A percentile compares a stretch with the other conserved stretches of the same genome.
These are phyloP conservation scores for Bassia scoparia DNA, from an alignment of 148 eudicot genomes.

Conservation along the genomic window DNA sequence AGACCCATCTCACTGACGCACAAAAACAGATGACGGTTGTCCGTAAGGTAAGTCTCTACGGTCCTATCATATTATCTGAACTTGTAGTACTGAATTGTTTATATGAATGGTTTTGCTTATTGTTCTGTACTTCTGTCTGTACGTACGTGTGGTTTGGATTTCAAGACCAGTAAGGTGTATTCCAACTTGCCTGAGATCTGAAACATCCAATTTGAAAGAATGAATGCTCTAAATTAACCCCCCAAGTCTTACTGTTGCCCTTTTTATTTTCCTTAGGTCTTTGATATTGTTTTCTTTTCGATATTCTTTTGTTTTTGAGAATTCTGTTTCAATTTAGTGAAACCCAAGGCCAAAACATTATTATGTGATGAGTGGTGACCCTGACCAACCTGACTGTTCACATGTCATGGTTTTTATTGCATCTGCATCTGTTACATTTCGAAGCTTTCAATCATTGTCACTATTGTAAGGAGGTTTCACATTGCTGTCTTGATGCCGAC, in stretches of 20 bases:
- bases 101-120: not conserved
- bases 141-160: not conserved
- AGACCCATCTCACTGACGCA: constrained; percentile 54
- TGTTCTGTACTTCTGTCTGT: not conserved
- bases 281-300: not conserved
- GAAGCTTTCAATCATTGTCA: not conserved
- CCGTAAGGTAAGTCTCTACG: constrained; percentile 46
- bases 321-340: not conserved
- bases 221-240: not conserved
- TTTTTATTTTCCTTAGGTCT: not conserved
- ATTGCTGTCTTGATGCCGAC: constrained; percentile 5
- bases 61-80: not conserved
- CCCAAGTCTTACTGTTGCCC: not conserved
- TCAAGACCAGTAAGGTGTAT: not conserved
- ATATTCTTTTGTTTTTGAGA: not conserved
- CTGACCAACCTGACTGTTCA: not conserved
- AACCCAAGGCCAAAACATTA: not conserved
- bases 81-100: not conserved
- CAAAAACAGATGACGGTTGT: constrained; percentile 51
- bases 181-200: not conserved
- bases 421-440: not conserved
- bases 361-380: not conserved
- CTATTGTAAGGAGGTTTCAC: not conserved
- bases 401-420: not conserved
- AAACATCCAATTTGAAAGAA: not conserved